Conservation (phyloP, 768 basidiomycete genomes). For the Boletus sensibilis region DNA sequence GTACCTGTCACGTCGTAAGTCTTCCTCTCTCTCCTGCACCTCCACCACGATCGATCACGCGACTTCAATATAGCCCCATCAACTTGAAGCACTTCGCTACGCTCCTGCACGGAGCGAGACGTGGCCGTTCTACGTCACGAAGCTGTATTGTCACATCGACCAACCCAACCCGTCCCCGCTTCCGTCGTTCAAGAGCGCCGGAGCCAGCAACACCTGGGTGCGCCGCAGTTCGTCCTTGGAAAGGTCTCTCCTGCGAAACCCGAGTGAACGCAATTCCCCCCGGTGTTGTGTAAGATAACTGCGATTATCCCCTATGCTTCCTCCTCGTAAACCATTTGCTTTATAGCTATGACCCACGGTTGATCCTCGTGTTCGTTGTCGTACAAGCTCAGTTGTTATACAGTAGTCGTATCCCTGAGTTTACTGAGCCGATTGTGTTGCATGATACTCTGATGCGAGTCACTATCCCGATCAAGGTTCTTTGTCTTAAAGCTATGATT, state of each 20-base stretch:
- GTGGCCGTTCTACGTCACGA: background rate
- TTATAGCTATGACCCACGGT: no score
- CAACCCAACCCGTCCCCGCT: background rate
- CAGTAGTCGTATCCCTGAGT: background rate
- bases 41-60: no score
- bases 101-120: background rate
- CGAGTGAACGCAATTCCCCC: background rate
- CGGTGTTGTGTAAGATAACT: no score
- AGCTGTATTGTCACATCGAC: background rate
- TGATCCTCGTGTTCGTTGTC: background rate
- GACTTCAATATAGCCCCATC: no score
- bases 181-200: background rate
- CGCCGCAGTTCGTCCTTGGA: background rate
- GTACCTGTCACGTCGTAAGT: no score
- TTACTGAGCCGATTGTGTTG: background rate
- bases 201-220: background rate
- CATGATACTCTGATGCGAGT: no score
- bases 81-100: background rate
- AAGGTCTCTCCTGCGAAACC: background rate
- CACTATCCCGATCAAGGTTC: no score
- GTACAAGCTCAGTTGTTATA: background rate
- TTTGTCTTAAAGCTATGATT: no score
- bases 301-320: no score
- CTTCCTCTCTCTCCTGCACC: no score
- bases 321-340: no score